phyloP scores from a whole-genome alignment of 192 early-diverging fungal genomes.

The Spinellus fusiger region DNA sequence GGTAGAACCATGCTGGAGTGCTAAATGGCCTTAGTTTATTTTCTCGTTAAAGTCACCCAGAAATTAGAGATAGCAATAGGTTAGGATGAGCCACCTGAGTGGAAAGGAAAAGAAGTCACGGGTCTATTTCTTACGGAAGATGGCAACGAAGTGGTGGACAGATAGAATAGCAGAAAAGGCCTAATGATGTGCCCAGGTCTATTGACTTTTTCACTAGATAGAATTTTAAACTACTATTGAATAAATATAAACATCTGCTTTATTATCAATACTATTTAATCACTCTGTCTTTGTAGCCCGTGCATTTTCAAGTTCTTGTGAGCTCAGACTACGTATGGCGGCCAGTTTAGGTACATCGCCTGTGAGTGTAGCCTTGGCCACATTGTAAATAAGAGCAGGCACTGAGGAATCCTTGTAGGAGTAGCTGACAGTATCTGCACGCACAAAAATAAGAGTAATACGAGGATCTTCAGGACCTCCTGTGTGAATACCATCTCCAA shows the following conservation, averaged over 20 bases:
- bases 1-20: slow-evolving; percentile 61
- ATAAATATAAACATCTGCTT: too few species aligned
- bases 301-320: neutral
- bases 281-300: too few species aligned
- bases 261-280: too few species aligned
- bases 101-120: neutral
- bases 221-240: too few species aligned
- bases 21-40: neutral
- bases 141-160: too few species aligned
- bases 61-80: neutral
- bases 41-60: neutral
- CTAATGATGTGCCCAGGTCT: too few species aligned
- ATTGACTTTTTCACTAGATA: too few species aligned
- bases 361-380: neutral
- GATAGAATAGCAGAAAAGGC: too few species aligned
- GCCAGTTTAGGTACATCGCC: neutral
- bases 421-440: neutral
- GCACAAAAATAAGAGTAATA: neutral
- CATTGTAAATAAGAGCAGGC: neutral
- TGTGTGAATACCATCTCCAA: neutral
- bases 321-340: neutral
- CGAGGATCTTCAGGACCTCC: neutral
- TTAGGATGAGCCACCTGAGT: neutral
- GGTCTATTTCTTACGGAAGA: too few species aligned
- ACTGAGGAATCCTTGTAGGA: neutral